A percentile compares a stretch with the other conserved stretches of the same genome.
Conservation (phyloP, 495 filamentous ascomycete genomes). For the Tuber melanosporum region DNA sequence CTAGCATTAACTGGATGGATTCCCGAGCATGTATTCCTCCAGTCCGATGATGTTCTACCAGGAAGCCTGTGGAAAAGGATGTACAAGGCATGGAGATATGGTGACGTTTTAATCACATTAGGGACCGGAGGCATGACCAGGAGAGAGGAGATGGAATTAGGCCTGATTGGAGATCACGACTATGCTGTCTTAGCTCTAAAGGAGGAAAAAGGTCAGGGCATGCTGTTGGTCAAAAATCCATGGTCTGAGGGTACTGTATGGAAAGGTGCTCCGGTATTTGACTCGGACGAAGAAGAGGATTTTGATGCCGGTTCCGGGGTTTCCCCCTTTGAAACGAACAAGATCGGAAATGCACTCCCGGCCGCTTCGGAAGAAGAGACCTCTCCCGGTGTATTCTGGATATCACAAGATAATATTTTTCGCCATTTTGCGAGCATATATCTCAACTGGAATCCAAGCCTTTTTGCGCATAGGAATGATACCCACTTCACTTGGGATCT, state of each 20-base stretch:
- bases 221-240: constrained; percentile 86
- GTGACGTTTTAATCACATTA: constrained; percentile 80
- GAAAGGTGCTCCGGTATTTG: constrained; percentile 46
- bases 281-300: constrained; percentile 23
- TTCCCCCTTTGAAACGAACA: constrained; percentile 22
- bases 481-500: constrained; percentile 86
- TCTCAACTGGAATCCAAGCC: constrained; percentile 88
- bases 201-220: constrained; percentile 55
- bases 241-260: constrained; percentile 77
- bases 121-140: constrained; percentile 75
- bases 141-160: constrained; percentile 69
- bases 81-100: constrained; percentile 62
- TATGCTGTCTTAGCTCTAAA: constrained; percentile 84
- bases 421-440: constrained; percentile 93
- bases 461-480: constrained; percentile 76
- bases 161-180: constrained; percentile 81
- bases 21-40: constrained; percentile 87
- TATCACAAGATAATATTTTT: constrained; percentile 71
- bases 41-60: constrained; percentile 68
- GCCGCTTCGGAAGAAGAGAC: constrained; percentile 4
- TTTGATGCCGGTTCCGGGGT: constrained; percentile 13
- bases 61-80: constrained; percentile 73
- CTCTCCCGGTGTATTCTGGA: constrained; percentile 76
- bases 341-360: constrained; percentile 24
- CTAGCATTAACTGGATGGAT: constrained; percentile 92